These are phyloP conservation scores for Auricularia cornea DNA, from an alignment of 768 basidiomycete species.

Conservation along the genomic window DNA sequence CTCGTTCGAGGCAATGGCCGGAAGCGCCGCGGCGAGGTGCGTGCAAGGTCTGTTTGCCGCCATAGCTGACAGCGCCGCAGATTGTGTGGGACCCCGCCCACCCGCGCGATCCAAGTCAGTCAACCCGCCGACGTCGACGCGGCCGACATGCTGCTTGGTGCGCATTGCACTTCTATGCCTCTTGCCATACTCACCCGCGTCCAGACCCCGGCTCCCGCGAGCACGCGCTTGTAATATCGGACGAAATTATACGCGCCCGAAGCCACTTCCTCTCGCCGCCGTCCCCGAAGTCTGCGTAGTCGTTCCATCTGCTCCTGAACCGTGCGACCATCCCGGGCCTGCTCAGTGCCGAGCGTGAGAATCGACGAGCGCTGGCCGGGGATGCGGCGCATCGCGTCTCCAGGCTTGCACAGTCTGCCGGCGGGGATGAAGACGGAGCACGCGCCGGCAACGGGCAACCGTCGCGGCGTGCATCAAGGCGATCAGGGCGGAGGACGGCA, in stretches of 20 bases:
- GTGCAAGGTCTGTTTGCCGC: slow-evolving; percentile 5
- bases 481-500: slow-evolving; percentile 52
- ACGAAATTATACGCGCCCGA: slow-evolving; percentile 52
- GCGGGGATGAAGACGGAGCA: slow-evolving; percentile 63
- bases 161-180: slow-evolving; percentile 13
- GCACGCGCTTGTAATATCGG: slow-evolving; percentile 58
- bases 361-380: slow-evolving; percentile 14
- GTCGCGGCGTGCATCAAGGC: slow-evolving; percentile 64
- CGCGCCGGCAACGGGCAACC: slow-evolving; percentile 67
- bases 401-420: slow-evolving; percentile 72
- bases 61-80: slow-evolving; percentile 1
- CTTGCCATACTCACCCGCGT: background rate
- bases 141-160: slow-evolving; percentile 84
- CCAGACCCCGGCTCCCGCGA: slow-evolving; percentile 76
- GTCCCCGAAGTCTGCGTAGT: slow-evolving; percentile 25
- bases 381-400: slow-evolving; percentile 50
- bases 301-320: slow-evolving; percentile 74
- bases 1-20: slow-evolving; percentile 5
- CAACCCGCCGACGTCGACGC: slow-evolving; percentile 63
- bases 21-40: slow-evolving; percentile 23
- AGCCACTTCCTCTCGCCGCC: slow-evolving; percentile 33
- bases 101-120: slow-evolving; percentile 16
- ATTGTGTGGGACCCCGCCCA: background rate
- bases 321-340: slow-evolving; percentile 83
- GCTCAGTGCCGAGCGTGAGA: slow-evolving; percentile 17